A percentile compares a stretch with the other conserved stretches of the same genome.
Evolutionary conservation across 2,329 filamentous ascomycete species (phyloP).

Genomic region (Hymenoscyphus fraxineus): DNA sequence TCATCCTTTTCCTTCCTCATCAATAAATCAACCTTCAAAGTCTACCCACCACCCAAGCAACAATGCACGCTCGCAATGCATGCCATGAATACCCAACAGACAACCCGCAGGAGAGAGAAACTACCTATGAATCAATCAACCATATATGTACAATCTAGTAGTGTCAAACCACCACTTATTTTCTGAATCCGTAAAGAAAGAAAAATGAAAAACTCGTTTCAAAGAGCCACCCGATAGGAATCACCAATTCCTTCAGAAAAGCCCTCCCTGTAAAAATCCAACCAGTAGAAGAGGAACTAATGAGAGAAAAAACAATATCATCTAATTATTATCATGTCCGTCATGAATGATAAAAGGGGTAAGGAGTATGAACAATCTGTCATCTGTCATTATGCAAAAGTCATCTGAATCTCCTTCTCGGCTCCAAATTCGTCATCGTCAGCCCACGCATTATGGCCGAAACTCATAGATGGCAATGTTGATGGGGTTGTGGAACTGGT

Average conservation of each 20-base stretch:
- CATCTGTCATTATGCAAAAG: constrained; percentile 52
- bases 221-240: not conserved
- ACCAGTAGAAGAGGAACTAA: not conserved
- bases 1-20: not conserved
- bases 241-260: not conserved
- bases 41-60: not conserved
- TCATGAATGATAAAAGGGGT: not conserved
- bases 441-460: constrained; percentile 63
- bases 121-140: not conserved
- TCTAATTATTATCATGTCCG: constrained; percentile 1
- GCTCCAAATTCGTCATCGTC: constrained; percentile 68
- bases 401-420: constrained; percentile 76
- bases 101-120: not conserved
- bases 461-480: constrained; percentile 38
- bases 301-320: not conserved
- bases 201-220: not conserved
- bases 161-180: not conserved
- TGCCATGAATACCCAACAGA: constrained; percentile 1
- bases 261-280: not conserved
- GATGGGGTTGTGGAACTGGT: constrained; percentile 49
- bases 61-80: not conserved
- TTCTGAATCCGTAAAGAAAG: too few relatives aligned
- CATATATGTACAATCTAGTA: constrained; percentile 2
- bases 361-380: not conserved
- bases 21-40: not conserved